phyloP scores from a whole-genome alignment of 169 alveolate genomes.

The Eimeria falciformis region DNA sequence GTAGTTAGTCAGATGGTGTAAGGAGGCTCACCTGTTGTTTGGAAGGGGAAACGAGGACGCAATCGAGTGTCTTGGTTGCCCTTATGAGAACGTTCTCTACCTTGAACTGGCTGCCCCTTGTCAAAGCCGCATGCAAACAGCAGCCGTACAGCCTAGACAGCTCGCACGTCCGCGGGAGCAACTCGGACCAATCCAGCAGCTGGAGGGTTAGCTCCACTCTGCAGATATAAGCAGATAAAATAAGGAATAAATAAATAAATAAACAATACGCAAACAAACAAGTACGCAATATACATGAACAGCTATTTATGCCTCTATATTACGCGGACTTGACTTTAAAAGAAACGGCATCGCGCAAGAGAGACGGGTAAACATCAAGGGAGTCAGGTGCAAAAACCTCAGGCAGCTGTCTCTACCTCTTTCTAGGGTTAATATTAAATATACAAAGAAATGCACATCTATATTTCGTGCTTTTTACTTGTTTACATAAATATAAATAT shows the following conservation, averaged over 20 bases:
- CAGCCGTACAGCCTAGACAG: conserved; percentile 76
- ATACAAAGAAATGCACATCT: too few species aligned
- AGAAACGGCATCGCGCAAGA: too few species aligned
- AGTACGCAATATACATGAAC: too few species aligned
- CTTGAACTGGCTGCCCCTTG: conserved; percentile 80
- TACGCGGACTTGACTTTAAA: too few species aligned
- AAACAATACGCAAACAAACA: too few species aligned
- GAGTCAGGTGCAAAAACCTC: too few species aligned
- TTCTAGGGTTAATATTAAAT: too few species aligned
- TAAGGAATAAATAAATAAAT: not conserved
- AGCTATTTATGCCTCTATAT: too few species aligned
- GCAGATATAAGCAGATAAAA: not conserved
- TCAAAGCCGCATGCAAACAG: conserved; percentile 75
- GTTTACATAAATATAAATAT: too few species aligned
- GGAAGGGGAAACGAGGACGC: conserved; percentile 78
- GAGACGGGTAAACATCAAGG: too few species aligned
- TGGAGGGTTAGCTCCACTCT: conserved; percentile 65
- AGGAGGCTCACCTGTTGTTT: conserved; percentile 67
- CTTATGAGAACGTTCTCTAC: conserved; percentile 77
- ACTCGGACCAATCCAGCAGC: conserved; percentile 61
- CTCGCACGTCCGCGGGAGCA: conserved; percentile 74
- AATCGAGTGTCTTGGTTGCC: conserved; percentile 75
- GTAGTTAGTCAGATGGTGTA: not conserved
- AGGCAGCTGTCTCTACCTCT: too few species aligned
- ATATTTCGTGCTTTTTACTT: too few species aligned